Evolutionary conservation across 2,329 filamentous ascomycete species (phyloP), one percentile per base, ranked within the genome.

Genomic region (Nothopassalora personata): DNA sequence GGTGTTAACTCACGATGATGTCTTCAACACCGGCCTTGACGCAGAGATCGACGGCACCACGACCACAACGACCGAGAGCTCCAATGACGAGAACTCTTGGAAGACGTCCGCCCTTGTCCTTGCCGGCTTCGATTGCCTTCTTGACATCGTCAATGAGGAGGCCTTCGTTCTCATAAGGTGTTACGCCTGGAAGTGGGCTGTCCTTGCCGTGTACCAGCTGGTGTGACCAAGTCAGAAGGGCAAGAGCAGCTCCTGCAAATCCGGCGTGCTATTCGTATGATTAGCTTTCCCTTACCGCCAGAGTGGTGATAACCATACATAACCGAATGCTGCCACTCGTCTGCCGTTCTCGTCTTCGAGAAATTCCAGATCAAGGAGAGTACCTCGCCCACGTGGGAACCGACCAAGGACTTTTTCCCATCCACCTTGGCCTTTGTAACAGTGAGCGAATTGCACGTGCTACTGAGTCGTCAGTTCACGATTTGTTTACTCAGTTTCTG

Each of bases 311-410:
- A 3, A 18, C 39, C 67, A 53, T 62, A 70, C 68, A 70, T 80
- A 80, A 58, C 87, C 83, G 68, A 91, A 90, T 0, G 86, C 86
- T 8, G 87, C 86, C 1, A 92, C 86, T 61, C 89, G 79, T 50
- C 88, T 80, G 39, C 89, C 89, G 31, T 78, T 81, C 64, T 86
- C 68, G 66, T 95, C 88, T 43, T 84, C 83, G 39, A 97, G 80
- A 73, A 96, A 97, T 73, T 96, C 92, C 39, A 97, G 82, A 70
- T 97, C 92, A 60, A 91, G 84, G 13, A 97, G 83, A 0, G 84
- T 87, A 66, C 90, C 90, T 56, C 86, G 85, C 59, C 90, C 91
- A 27, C 85, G 82, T 30, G 88, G 83, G 74, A 91, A 97, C 57
- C 92, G 83, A 58, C 85, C 81, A n/a, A 96, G 84, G 5, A 91